A percentile compares a stretch with the other conserved stretches of the same genome.
phyloP scores from a whole-genome alignment of 2,329 filamentous ascomycete genomes.

The Dryadomyces quercus-mongolicae region DNA sequence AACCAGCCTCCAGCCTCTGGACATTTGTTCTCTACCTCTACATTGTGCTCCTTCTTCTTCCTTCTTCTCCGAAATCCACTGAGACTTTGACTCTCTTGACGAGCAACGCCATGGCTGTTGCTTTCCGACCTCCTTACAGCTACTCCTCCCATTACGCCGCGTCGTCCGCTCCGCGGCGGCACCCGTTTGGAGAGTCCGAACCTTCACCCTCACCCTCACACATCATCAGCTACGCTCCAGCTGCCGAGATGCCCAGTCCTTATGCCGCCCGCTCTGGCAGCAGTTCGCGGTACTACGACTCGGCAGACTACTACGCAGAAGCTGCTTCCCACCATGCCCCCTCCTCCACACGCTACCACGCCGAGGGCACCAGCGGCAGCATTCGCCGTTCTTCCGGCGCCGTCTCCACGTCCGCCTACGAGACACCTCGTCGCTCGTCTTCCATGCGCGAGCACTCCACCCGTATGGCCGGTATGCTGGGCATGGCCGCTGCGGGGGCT shows the following conservation, averaged over 20 bases:
- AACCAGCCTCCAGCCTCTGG: too few species aligned
- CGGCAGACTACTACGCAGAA: neutral
- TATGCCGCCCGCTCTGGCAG: slow-evolving; percentile 3
- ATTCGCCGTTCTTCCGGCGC: neutral
- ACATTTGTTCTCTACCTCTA: neutral
- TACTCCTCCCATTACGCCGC: slow-evolving; percentile 24
- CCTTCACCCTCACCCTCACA: slow-evolving; percentile 18
- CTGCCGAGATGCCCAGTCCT: neutral
- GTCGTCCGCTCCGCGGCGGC: slow-evolving; percentile 18
- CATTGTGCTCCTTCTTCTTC: neutral
- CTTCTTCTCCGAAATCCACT: neutral
- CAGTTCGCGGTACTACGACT: slow-evolving; percentile 4
- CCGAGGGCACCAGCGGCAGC: slow-evolving; percentile 1
- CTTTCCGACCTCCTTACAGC: slow-evolving; percentile 37
- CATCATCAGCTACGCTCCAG: slow-evolving; percentile 15
- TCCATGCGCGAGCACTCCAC: slow-evolving; percentile 24
- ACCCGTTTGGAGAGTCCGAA: slow-evolving; percentile 18
- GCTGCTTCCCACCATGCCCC: neutral
- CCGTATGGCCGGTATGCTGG: slow-evolving; percentile 48
- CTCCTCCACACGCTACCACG: slow-evolving; percentile 3
- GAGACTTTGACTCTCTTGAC: slow-evolving; percentile 9
- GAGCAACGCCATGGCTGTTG: slow-evolving; percentile 59
- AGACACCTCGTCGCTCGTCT: neutral
- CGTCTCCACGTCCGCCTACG: slow-evolving; percentile 2
- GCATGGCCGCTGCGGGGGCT: slow-evolving; percentile 49